Evolutionary conservation across 2,329 filamentous ascomycete genomes (phyloP), one percentile per base, ranked within the genome.

Genomic region (Onygenales sp.): DNA sequence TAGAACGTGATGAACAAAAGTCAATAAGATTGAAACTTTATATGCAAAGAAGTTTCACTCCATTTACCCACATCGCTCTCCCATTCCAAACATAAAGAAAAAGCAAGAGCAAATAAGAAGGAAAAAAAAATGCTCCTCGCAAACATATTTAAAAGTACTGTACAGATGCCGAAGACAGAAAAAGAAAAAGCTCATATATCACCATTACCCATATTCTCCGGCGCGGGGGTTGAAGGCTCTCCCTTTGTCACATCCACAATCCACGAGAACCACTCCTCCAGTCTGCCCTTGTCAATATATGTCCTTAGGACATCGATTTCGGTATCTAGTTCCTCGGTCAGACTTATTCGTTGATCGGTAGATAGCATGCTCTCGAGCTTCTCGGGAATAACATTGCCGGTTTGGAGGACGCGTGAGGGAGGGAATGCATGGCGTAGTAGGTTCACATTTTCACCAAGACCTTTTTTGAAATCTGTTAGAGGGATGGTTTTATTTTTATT

Each of bases 321-420:
- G 54, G 78, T 77, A 54, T 80, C 75, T 72, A 93, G 86, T 54
- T 89, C 87, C 31, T 83, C 80, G 32, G 85, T 72, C 55, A 95
- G 78, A 54, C 83, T 84, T 54, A 82, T 76, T 55, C 83, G 79
- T 61, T 87, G 79, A 43, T 81, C 78, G 43, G 54, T 69, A 61
- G 14, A 63, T 61, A 47, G 64, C 59, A 27, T 56, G 60, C 58
- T 67, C 58, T 36, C 67, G 33, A 51, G 66, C 57, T 36, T 68
- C 63, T 11, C 60, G 55, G 11, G 68, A 64, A 38, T 61, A 58
- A 44, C 61, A 55, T 21, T 62, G 36, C 31, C 21, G 6, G 36
- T 31, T 31, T 49, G 17, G 11, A 49, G 35, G 31, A 49, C 41
- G 13, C 36, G 47, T 9, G 47, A 49, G 35, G 47, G 47, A 1